These are phyloP conservation scores for Theileria orientalis DNA, from an alignment of 169 alveolate genomes.

Conservation along the genomic window DNA sequence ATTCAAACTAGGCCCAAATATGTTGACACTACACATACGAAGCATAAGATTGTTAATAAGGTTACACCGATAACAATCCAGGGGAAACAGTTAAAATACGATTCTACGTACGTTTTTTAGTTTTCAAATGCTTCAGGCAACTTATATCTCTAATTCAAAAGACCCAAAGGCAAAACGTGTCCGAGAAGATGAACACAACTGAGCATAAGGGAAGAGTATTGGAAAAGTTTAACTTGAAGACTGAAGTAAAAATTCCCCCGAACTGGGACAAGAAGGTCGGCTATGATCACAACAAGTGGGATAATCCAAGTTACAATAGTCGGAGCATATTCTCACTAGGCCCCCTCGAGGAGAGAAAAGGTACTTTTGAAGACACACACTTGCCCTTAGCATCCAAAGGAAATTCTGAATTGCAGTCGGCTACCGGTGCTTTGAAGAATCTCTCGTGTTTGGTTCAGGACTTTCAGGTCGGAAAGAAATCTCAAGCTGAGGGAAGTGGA, in stretches of 20 bases:
- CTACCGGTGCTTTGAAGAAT: conserved; percentile 28
- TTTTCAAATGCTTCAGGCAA: conserved; percentile 1
- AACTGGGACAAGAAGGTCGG: conserved; percentile 14
- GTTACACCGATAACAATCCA: conserved; percentile 5
- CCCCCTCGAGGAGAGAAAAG: conserved; percentile 3
- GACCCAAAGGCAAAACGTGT: not conserved
- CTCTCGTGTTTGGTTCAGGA: conserved; percentile 38
- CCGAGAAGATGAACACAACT: not conserved
- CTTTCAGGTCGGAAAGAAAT: conserved; percentile 26
- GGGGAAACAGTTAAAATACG: conserved; percentile 16
- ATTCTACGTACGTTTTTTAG: not conserved
- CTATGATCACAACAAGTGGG: conserved; percentile 13
- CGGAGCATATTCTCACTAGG: conserved; percentile 64
- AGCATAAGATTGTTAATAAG: not conserved
- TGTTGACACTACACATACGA: conserved; percentile 3
- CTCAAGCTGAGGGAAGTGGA: not conserved
- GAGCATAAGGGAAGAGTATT: conserved; percentile 28
- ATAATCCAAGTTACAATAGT: conserved; percentile 14
- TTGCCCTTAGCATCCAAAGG: not conserved
- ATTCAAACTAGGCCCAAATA: conserved; percentile 3
- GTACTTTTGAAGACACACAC: not conserved
- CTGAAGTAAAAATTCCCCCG: conserved; percentile 26
- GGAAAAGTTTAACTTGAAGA: conserved; percentile 26
- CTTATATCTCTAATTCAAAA: conserved; percentile 9
- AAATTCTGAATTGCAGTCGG: not conserved